Evolutionary conservation across 352 stramenopile species (phyloP), one percentile per base, ranked within the genome.

Genomic region (Pythium sukuiense): DNA sequence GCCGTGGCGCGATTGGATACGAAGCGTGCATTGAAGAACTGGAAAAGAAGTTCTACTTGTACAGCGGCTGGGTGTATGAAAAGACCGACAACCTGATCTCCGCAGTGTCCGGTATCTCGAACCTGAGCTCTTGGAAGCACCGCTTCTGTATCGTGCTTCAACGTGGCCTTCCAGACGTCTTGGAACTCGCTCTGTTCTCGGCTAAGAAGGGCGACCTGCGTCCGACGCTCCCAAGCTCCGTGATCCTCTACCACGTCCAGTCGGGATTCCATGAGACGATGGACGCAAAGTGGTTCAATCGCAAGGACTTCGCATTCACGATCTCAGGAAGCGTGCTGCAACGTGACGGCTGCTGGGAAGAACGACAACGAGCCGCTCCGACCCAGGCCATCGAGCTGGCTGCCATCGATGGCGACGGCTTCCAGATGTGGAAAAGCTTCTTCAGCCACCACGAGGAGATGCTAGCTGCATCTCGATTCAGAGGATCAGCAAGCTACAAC

Each of bases 101-200:
- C 7, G 52, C 49, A 14, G 60, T 76, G 11, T 70, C 70, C 5
- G 69, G 72, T 13, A 72, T 79, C 26, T 67, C 69, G 12, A 66
- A 59, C 26, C 29, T 79, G 37, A 71, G 69, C 48, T 73, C 69
- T 20, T 79, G 72, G 72, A 72, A 72, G 59, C 61, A 41, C 48
- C 69, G 77, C 24, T 85, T 88, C 58, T 91, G 83, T 43, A 80
- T 95, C 24, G 85, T 93, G 2, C 65, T 95, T 16, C 73, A 87
- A 49, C 80, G 83, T 43, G 85, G 82, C 3, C 66, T 87, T 0
- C 77, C 76, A 0, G 72, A 85, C 16, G 63, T 89, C 0, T 59
- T 93, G 7, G 85, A 95, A 70, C 65, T 93, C n/a, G 83, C 82
- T 27, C 76, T 93, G 11, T 93, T 90, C 46, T 77, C 67, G 24